Evolutionary conservation across 495 filamentous ascomycete species (phyloP).

Genomic region (Penicillium lividum): DNA sequence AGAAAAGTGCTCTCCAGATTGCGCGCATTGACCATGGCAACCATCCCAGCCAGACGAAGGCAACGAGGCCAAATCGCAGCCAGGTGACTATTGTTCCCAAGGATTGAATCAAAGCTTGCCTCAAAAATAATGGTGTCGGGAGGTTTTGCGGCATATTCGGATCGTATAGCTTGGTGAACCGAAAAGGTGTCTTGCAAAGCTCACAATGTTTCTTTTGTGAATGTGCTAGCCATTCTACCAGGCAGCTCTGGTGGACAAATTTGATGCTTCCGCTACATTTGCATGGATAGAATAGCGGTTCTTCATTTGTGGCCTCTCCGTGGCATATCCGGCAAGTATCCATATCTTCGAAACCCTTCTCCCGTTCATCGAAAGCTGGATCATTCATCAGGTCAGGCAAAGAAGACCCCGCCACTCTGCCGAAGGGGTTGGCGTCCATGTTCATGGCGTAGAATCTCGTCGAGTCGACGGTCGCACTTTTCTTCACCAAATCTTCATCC

Average conservation of each 20-base stretch:
- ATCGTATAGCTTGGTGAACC: slow-evolving; percentile 96
- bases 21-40: slow-evolving; percentile 89
- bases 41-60: slow-evolving; percentile 82
- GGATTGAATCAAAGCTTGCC: slow-evolving; percentile 70
- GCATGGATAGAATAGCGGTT: slow-evolving; percentile 95
- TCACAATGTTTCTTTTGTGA: slow-evolving; percentile 99
- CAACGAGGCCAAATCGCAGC: slow-evolving; percentile 75
- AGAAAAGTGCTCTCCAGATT: slow-evolving; percentile 90
- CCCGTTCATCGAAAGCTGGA: slow-evolving; percentile 51
- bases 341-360: slow-evolving; percentile 47
- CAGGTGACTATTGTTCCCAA: slow-evolving; percentile 70
- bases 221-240: slow-evolving; percentile 98
- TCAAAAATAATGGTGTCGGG: slow-evolving; percentile 75
- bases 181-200: slow-evolving; percentile 96
- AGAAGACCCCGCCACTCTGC: slow-evolving; percentile 20
- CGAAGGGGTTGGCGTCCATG: slow-evolving; percentile 17
- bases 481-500: slow-evolving; percentile 28
- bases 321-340: slow-evolving; percentile 96
- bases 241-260: slow-evolving; percentile 93
- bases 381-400: slow-evolving; percentile 69
- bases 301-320: slow-evolving; percentile 78
- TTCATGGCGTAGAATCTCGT: slow-evolving; percentile 32
- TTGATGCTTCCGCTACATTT: slow-evolving; percentile 99
- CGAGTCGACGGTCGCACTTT: slow-evolving; percentile 24
- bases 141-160: slow-evolving; percentile 85